These are phyloP conservation scores for Schizochytrium sp. DNA, from an alignment of 108 stramenopile species.

Conservation along the genomic window DNA sequence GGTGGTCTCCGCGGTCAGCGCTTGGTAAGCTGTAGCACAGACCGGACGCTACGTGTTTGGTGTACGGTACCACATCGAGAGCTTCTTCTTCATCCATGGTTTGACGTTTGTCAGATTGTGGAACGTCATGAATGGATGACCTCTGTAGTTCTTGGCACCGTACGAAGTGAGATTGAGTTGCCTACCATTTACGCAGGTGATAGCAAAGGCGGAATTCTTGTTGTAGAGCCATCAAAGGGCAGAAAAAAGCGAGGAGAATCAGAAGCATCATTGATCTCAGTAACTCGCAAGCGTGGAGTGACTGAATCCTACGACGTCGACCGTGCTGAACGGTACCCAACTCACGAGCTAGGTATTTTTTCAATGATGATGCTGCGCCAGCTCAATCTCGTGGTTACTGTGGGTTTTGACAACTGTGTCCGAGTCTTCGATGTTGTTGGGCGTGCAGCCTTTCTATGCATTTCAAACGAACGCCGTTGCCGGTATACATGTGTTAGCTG, in stretches of 20 bases:
- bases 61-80: neutral
- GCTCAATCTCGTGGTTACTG: constrained; percentile 41
- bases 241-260: neutral
- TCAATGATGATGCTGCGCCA: constrained; percentile 21
- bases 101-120: neutral
- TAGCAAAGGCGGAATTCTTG: constrained; percentile 3
- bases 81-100: constrained; percentile 17
- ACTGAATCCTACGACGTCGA: neutral
- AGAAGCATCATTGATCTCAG: neutral
- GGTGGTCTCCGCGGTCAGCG: constrained; percentile 5
- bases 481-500: neutral
- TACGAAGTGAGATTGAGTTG: neutral
- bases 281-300: neutral
- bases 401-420: constrained; percentile 34
- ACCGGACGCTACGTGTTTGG: constrained; percentile 37
- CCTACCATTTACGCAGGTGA: constrained; percentile 31
- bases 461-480: constrained; percentile 42
- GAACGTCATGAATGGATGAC: constrained; percentile 18
- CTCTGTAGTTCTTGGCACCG: neutral
- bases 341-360: constrained; percentile 10
- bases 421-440: constrained; percentile 52
- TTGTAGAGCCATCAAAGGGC: neutral
- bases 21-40: constrained; percentile 32
- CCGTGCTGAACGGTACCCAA: neutral
- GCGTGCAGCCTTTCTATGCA: neutral